Evolutionary conservation across 768 basidiomycete genomes (phyloP).

Genomic region (Podaxis mareebaensis): DNA sequence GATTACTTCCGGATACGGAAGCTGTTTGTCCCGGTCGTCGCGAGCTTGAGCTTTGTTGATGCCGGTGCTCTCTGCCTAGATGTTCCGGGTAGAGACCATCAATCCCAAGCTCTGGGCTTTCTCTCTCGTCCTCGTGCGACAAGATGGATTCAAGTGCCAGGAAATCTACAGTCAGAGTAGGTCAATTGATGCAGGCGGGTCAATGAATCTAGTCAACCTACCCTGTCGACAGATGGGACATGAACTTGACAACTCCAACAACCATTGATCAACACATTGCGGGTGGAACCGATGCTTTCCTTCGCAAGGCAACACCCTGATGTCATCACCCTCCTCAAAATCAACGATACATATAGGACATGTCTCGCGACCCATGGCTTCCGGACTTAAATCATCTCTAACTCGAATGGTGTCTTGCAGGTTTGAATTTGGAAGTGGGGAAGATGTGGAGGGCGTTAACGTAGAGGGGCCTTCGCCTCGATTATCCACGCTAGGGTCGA

Average conservation of each 20-base stretch:
- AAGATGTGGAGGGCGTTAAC: neutral
- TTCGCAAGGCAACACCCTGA: conserved; percentile 89
- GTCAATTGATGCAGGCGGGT: conserved; percentile 5
- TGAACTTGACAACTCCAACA: conserved; percentile 84
- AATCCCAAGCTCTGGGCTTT: conserved; percentile 5
- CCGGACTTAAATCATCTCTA: conserved; percentile 51
- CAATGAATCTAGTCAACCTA: conserved; percentile 30
- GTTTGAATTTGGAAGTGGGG: conserved; percentile 1
- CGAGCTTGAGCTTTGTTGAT: conserved; percentile 10
- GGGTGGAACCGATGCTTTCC: conserved; percentile 91
- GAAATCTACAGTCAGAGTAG: conserved; percentile 42
- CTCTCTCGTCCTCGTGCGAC: conserved; percentile 24
- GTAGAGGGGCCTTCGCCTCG: conserved; percentile 21
- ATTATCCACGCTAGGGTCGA: conserved; percentile 8
- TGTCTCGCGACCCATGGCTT: conserved; percentile 75
- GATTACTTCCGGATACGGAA: conserved; percentile 17
- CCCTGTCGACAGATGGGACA: conserved; percentile 94
- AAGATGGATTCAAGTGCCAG: conserved; percentile 61
- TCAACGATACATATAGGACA: conserved; percentile 96
- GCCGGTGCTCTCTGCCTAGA: conserved; percentile 18
- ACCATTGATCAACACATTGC: conserved; percentile 90
- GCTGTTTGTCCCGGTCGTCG: neutral
- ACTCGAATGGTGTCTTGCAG: conserved; percentile 12
- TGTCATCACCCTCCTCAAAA: conserved; percentile 91
- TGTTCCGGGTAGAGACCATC: conserved; percentile 4